Evolutionary conservation across 768 basidiomycete genomes (phyloP).

Genomic region (Calocybe cyanea): DNA sequence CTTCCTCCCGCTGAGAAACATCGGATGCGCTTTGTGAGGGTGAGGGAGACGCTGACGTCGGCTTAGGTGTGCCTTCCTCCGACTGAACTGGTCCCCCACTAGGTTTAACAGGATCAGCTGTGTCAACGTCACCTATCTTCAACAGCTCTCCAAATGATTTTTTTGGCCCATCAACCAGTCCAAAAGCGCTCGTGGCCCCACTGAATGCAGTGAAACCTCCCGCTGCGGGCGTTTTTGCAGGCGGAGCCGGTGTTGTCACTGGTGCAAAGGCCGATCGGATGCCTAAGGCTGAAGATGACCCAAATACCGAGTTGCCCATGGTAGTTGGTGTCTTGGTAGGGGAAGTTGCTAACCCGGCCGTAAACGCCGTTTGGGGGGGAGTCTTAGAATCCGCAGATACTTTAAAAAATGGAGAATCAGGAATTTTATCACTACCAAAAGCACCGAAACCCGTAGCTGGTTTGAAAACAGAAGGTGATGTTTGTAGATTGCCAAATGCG

Average conservation of each 20-base stretch:
- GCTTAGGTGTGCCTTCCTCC: slow-evolving; percentile 8
- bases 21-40: background rate
- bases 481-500: slow-evolving; percentile 38
- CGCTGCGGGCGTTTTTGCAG: slow-evolving; percentile 22
- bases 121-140: slow-evolving; percentile 31
- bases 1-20: background rate
- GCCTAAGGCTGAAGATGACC: slow-evolving; percentile 34
- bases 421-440: slow-evolving; percentile 37
- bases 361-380: slow-evolving; percentile 36
- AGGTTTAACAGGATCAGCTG: slow-evolving; percentile 20
- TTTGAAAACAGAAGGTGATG: slow-evolving; percentile 35
- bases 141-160: slow-evolving; percentile 65
- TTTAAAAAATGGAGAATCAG: slow-evolving; percentile 56
- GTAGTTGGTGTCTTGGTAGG: slow-evolving; percentile 15
- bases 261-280: slow-evolving; percentile 28
- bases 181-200: slow-evolving; percentile 37
- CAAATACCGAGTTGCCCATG: slow-evolving; percentile 31
- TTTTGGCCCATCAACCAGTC: slow-evolving; percentile 33
- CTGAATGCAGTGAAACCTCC: slow-evolving; percentile 54
- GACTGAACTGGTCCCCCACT: background rate
- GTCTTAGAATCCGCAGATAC: slow-evolving; percentile 27
- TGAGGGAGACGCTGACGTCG: slow-evolving; percentile 10
- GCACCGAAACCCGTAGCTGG: slow-evolving; percentile 44
- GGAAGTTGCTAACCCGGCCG: slow-evolving; percentile 17
- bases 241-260: slow-evolving; percentile 19